Base-by-base conservation (phyloP, 305 asterid species). In the Plantago rigida region DNA sequence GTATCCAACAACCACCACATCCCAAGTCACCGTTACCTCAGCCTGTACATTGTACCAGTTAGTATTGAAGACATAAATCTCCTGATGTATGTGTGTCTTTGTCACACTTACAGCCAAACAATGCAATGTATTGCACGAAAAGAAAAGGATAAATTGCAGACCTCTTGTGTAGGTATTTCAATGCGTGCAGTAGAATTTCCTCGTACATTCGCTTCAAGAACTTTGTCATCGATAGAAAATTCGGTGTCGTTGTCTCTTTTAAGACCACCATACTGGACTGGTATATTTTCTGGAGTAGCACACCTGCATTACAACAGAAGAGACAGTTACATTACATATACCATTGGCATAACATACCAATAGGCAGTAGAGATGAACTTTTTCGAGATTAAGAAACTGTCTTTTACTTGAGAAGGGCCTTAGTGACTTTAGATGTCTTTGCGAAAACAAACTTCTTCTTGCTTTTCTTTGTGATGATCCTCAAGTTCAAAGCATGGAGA, bases 1-100 rank as follows among this genome's bases (percentile, higher is more conserved):
- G 48, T 59, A 68, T 42, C 95, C 96, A 36, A 79, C 78, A 34
- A 91, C 85, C 0, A 79, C 82, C 55, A 86, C 69, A 41, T 88
- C 98, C 98, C 98, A 91, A 0, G 78, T 83, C 53, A 86, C 56
- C 0, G 79, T 84, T 53, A 82, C 78, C 60, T 83, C 94, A 9
- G 56, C 84, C 96, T 89, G 73, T 36, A 24, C 41, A 22, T 22
- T 22, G 9, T 3, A 26, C 6, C 39, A 5, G 5, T 31, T 4
- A 2, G 39, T 31, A 31, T 31, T 31, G 0, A 5, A 31, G 39
- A 31, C 39, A 31, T 31, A 3, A 5, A 31, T 31, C 7, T 3
- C 39, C 39, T 22, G 26, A 22, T 22, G 26, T 5, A 31, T 5
- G 39, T 5, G 39, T 31, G 7, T 31, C 39, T 31, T 31, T 31